phyloP scores from a whole-genome alignment of 2,329 filamentous ascomycete species.

The Alternaria sp. region DNA sequence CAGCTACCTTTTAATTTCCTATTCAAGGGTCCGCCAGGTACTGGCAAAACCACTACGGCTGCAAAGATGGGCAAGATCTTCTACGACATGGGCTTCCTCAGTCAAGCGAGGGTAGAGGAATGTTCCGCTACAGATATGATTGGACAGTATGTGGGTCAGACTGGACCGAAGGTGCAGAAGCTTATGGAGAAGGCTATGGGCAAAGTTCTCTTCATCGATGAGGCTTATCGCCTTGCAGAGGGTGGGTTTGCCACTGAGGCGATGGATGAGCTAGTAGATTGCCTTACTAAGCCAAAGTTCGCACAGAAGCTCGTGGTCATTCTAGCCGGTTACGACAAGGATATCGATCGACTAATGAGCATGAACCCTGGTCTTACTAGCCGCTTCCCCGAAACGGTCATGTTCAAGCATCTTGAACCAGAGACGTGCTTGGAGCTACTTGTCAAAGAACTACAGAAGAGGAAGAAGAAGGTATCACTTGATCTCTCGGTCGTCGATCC shows the following conservation, averaged over 20 bases:
- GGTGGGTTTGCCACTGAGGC: conserved; percentile 66
- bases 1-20: conserved; percentile 73
- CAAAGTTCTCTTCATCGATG: conserved; percentile 74
- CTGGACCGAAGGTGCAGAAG: conserved; percentile 70
- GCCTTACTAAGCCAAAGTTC: conserved; percentile 66
- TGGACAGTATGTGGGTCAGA: conserved; percentile 73
- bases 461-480: conserved; percentile 43
- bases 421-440: conserved; percentile 53
- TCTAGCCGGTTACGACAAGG: conserved; percentile 71
- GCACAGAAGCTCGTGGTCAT: conserved; percentile 70
- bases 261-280: conserved; percentile 62
- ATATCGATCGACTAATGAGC: conserved; percentile 70
- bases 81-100: conserved; percentile 76
- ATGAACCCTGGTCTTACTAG: conserved; percentile 70
- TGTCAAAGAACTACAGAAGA: conserved; percentile 22
- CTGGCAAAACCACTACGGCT: conserved; percentile 77
- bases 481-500: conserved; percentile 37
- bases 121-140: conserved; percentile 74
- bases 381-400: conserved; percentile 69
- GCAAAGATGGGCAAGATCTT: conserved; percentile 78
- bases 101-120: conserved; percentile 67
- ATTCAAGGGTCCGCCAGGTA: conserved; percentile 71
- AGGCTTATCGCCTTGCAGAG: conserved; percentile 71
- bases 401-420: conserved; percentile 59
- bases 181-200: conserved; percentile 70